A percentile compares a stretch with the other conserved stretches of the same genome.
phyloP scores from a whole-genome alignment of 1,284 basidiomycete species.

The Chalciporus piperatoides region DNA sequence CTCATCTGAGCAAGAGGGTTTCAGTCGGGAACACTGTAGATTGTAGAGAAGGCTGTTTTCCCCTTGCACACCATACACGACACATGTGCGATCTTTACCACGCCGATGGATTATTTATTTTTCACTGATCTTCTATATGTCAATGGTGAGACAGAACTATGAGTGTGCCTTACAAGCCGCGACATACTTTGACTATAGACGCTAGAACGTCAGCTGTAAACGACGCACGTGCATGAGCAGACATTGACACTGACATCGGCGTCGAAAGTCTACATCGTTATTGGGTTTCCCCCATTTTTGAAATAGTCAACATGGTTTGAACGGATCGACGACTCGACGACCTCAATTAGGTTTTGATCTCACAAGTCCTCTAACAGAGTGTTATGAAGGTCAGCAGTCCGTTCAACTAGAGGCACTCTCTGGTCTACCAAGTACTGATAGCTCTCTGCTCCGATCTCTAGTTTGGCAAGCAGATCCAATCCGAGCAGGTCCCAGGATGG shows the following conservation, averaged over 20 bases:
- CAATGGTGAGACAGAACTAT: not conserved
- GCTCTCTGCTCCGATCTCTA: conserved; percentile 32
- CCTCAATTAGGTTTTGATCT: conserved; percentile 6
- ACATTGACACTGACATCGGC: not conserved
- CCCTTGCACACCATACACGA: too few species aligned
- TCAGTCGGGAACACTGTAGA: not conserved
- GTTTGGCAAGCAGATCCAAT: conserved; percentile 99
- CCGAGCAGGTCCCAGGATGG: conserved; percentile 98
- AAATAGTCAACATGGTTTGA: conserved; percentile 31
- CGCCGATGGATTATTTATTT: conserved; percentile 8
- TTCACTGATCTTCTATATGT: conserved; percentile 3
- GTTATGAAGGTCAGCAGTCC: conserved; percentile 29
- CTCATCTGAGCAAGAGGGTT: conserved; percentile 50
- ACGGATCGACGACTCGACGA: conserved; percentile 5
- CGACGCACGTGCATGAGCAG: conserved; percentile 29
- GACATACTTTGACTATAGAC: too few species aligned
- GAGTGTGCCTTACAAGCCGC: not conserved
- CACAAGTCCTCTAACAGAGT: conserved; percentile 12
- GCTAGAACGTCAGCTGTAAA: not conserved
- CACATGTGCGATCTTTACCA: conserved; percentile 4
- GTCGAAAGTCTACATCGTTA: not conserved
- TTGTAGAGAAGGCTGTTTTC: not conserved
- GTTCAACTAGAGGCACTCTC: not conserved
- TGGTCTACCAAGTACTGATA: not conserved
- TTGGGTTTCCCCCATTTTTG: conserved; percentile 9